phyloP scores from a whole-genome alignment of 805 yeast genomes.

The Saturnispora sekii region DNA sequence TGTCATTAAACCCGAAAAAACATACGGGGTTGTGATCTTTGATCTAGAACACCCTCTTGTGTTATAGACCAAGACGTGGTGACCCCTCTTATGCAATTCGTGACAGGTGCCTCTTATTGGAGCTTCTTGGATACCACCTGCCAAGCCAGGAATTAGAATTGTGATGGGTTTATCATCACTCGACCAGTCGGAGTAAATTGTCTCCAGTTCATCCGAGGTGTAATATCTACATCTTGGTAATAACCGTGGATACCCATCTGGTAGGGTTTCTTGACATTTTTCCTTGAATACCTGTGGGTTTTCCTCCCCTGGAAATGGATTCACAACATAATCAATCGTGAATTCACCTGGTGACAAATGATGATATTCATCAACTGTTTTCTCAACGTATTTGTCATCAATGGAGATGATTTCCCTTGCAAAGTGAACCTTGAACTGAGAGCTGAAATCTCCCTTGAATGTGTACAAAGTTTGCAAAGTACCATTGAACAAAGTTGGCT shows the following conservation, averaged over 20 bases:
- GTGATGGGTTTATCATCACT: conserved; percentile 44
- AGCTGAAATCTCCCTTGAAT: conserved; percentile 34
- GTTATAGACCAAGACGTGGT: conserved; percentile 50
- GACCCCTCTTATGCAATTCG: conserved; percentile 34
- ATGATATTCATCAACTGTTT: conserved; percentile 8
- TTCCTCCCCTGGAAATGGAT: conserved; percentile 17
- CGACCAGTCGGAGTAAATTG: conserved; percentile 24
- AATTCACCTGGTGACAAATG: conserved; percentile 30
- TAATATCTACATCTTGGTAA: conserved; percentile 64
- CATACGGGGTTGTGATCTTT: conserved; percentile 55
- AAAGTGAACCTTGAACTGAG: conserved; percentile 34
- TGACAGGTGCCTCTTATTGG: conserved; percentile 49
- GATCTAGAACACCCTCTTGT: conserved; percentile 74
- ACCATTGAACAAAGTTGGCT: conserved; percentile 40
- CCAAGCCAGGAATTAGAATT: conserved; percentile 60
- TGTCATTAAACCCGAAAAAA: conserved; percentile 62
- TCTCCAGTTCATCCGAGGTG: conserved; percentile 34
- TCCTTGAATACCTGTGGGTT: conserved; percentile 21
- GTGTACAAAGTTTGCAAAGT: conserved; percentile 42
- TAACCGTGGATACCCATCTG: conserved; percentile 46
- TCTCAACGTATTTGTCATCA: conserved; percentile 9
- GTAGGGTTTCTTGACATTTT: conserved; percentile 31
- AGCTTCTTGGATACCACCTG: conserved; percentile 76
- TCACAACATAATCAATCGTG: conserved; percentile 40
- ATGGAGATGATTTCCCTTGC: conserved; percentile 36